A percentile compares a stretch with the other conserved stretches of the same genome.
phyloP scores from a whole-genome alignment of 768 basidiomycete genomes.

The Lactarius trivialis region DNA sequence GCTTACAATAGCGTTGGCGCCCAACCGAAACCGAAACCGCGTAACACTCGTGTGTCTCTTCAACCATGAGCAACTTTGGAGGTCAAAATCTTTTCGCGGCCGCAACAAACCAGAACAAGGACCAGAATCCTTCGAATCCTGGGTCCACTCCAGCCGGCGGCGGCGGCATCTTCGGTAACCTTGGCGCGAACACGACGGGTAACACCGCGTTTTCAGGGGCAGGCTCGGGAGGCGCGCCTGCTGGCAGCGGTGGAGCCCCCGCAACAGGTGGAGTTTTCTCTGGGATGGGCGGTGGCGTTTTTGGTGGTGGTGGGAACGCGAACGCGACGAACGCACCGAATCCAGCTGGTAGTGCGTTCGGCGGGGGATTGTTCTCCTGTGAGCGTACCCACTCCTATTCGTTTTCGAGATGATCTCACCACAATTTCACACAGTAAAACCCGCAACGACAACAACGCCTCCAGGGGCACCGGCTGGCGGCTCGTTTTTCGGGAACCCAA shows the following conservation, averaged over 20 bases:
- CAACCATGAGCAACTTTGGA: slow-evolving; percentile 20
- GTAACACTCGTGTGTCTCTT: background rate
- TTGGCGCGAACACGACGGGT: slow-evolving; percentile 20
- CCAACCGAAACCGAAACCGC: background rate
- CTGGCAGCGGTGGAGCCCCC: background rate
- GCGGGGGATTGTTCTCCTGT: slow-evolving; percentile 4
- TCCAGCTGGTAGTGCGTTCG: slow-evolving; percentile 1
- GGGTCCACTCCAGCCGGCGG: slow-evolving; percentile 11
- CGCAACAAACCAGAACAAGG: slow-evolving; percentile 18
- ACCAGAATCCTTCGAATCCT: slow-evolving; percentile 10
- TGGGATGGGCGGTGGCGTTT: slow-evolving; percentile 1
- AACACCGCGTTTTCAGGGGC: slow-evolving; percentile 11
- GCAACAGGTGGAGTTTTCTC: slow-evolving; percentile 3
- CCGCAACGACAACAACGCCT: background rate
- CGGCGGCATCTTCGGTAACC: slow-evolving; percentile 19
- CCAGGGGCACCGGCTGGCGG: slow-evolving; percentile 1
- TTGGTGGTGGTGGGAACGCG: slow-evolving; percentile 9
- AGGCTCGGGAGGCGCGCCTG: background rate
- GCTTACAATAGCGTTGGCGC: background rate
- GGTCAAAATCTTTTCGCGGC: slow-evolving; percentile 7
- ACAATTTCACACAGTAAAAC: background rate
- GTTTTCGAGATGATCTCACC: background rate
- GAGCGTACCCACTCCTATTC: background rate
- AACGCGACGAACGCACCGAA: background rate
- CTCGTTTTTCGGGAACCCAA: slow-evolving; percentile 1